Evolutionary conservation across 345 rosid genomes (phyloP).

Genomic region (Durio zibethinus): DNA sequence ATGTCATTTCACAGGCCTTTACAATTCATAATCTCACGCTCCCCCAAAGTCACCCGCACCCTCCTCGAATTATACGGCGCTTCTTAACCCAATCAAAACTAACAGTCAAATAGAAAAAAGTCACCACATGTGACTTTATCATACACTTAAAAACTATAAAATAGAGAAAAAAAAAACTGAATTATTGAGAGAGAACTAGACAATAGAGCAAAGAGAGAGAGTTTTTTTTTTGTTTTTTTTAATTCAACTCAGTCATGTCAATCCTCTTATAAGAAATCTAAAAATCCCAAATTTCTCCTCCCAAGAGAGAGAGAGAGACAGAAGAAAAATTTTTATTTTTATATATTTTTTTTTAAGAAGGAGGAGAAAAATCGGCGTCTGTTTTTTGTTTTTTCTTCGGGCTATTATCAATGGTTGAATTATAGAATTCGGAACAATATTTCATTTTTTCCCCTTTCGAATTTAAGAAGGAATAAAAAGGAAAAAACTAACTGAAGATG

Average conservation of each 20-base stretch:
- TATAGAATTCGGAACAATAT: background rate
- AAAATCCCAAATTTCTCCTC: conserved; percentile 2
- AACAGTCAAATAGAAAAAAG: background rate
- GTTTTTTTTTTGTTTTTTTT: background rate
- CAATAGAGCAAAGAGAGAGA: background rate
- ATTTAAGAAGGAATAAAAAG: background rate
- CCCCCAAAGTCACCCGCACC: background rate
- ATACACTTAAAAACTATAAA: too few species aligned
- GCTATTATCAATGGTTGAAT: conserved; percentile 15
- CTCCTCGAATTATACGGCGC: background rate
- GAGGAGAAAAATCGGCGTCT: background rate
- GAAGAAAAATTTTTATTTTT: background rate
- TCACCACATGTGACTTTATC: background rate
- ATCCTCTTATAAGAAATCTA: background rate
- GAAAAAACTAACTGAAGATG: conserved; percentile 9
- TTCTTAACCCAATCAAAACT: background rate
- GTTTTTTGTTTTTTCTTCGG: conserved; percentile 3
- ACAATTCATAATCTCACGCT: background rate
- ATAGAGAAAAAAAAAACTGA: background rate
- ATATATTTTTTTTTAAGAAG: background rate
- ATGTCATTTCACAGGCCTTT: background rate
- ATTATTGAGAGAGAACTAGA: background rate
- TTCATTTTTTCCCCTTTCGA: background rate
- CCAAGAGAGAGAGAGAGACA: background rate
- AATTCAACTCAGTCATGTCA: background rate